These are phyloP conservation scores for Pyricularia sp. DNA, from an alignment of 2,329 filamentous ascomycete species.

Conservation along the genomic window DNA sequence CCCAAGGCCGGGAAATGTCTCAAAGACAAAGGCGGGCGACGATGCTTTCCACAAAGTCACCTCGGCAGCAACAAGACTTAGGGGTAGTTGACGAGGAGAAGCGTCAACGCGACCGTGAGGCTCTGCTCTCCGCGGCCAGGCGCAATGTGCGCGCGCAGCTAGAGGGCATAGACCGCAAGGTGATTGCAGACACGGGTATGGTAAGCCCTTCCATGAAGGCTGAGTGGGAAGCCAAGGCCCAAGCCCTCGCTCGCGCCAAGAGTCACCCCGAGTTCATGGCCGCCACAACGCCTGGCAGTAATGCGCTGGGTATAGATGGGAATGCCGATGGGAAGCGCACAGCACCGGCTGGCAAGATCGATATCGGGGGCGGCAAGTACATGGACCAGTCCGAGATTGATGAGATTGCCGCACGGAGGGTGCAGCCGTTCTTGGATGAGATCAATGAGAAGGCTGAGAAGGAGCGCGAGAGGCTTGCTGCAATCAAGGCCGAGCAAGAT, in stretches of 20 bases:
- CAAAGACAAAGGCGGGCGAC: conserved; percentile 3
- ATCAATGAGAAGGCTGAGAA: conserved; percentile 70
- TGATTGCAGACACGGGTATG: conserved; percentile 68
- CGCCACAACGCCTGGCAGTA: background rate
- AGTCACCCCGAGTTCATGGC: background rate
- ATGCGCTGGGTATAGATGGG: background rate
- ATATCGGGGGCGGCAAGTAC: conserved; percentile 74
- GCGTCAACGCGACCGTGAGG: conserved; percentile 63
- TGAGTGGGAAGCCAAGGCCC: conserved; percentile 73
- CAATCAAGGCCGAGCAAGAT: conserved; percentile 54
- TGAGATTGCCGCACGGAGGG: conserved; percentile 62
- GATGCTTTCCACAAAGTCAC: background rate
- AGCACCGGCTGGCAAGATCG: conserved; percentile 34
- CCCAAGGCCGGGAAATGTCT: background rate
- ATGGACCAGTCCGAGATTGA: conserved; percentile 73
- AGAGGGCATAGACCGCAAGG: conserved; percentile 71
- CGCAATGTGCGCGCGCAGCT: conserved; percentile 76
- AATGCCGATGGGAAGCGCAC: background rate
- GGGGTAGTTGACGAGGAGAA: conserved; percentile 43
- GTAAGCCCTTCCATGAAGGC: conserved; percentile 57
- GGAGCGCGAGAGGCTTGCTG: conserved; percentile 57
- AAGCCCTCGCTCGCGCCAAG: conserved; percentile 57
- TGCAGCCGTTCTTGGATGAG: conserved; percentile 78
- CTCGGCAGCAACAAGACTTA: background rate
- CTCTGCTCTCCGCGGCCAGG: conserved; percentile 68